Conservation (phyloP, 192 early-diverging fungal genomes). For the Backusella psychrophila region DNA sequence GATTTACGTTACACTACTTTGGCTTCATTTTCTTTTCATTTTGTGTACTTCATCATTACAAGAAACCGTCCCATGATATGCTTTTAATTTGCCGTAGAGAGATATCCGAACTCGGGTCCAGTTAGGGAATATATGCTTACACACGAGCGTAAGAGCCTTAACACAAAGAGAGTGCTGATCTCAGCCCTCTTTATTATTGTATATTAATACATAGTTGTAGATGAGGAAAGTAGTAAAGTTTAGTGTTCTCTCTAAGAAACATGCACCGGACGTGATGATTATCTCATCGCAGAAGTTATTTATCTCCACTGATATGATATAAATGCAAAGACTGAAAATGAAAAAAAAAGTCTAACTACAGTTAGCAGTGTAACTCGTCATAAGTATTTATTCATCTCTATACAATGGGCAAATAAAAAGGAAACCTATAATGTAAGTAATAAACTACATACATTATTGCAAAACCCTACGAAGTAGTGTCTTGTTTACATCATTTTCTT, state of each 20-base stretch:
- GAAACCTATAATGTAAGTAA: not conserved
- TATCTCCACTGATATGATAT: not conserved
- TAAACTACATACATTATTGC: not conserved
- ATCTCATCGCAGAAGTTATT: not conserved
- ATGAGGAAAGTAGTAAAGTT: not conserved
- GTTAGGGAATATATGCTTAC: not conserved
- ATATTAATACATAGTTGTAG: not conserved
- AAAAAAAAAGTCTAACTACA: not conserved
- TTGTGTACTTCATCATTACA: not conserved
- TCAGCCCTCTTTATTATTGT: not conserved
- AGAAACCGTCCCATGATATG: not conserved
- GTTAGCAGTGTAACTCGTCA: not conserved
- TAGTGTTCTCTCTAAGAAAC: not conserved
- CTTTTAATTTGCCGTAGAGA: not conserved
- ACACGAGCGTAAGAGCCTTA: not conserved
- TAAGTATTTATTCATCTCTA: not conserved
- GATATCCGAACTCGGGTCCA: not conserved
- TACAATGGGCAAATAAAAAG: not conserved
- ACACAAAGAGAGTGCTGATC: not conserved
- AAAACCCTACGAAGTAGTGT: not conserved
- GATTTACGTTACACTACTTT: not conserved
- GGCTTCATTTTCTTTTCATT: conserved; percentile 7
- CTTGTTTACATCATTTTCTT: not conserved
- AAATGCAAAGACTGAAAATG: not conserved
- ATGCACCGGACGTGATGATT: not conserved